Evolutionary conservation across 257 asterid genomes (phyloP), one percentile per base, ranked within the genome.

Genomic region (Plantago ovata): DNA sequence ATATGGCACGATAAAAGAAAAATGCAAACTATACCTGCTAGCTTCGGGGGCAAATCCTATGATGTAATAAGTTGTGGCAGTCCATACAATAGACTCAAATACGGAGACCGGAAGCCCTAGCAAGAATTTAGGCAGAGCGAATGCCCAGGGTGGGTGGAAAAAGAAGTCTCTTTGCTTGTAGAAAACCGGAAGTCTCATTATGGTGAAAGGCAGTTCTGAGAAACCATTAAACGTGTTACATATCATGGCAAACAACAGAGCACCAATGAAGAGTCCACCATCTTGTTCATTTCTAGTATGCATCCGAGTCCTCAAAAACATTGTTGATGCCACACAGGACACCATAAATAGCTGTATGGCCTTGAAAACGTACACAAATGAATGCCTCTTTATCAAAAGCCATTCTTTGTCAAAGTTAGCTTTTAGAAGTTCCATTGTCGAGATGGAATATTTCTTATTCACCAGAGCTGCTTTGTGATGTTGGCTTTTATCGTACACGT

Each of bases 1-100:
- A 11, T 49, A 49, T 49, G 55, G 55, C 16, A 21, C 3, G 13
- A 19, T 11, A 40, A 38, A 57, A 16, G 38, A 36, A 52, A 18
- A 43, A 1, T 9, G 1, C 14, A 54, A 39, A 9, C 2, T 0
- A 8, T 55, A 83, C 91, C 84, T 75, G 79, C 72, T 68, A 0
- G 94, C 70, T 33, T 85, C 81, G 2, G 94, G 91, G 65, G 91
- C 76, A 28, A 75, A 85, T 45, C 94, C 94, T 6, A 85, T 85
- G 2, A 81, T 75, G 69, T 80, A 82, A 43, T 85, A 85, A 2
- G 88, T 82, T 0, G 82, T 76, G 28, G 56, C 71, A 62, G 69
- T 74, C 94, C 94, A 82, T 33, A 82, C 84, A 5, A 23, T 13
- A 13, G 86, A 40, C 76, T 82, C 91, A 10, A 85, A 72, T 41